A percentile compares a stretch with the other conserved stretches of the same genome.
phyloP scores from a whole-genome alignment of 2,329 filamentous ascomycete species.

The Coniochaeta sp. region DNA sequence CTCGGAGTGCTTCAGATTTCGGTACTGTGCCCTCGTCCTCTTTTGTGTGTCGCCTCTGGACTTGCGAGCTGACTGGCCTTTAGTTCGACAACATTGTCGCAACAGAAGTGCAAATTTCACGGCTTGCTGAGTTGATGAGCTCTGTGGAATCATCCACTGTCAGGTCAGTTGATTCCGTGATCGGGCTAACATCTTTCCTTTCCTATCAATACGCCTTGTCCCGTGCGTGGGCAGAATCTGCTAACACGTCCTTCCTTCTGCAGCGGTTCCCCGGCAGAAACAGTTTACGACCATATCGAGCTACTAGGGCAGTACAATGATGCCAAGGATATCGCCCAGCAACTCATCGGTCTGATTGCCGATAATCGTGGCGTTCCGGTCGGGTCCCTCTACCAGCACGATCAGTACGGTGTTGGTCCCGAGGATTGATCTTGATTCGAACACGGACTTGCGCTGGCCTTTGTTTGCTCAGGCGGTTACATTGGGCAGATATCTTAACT shows the following conservation, averaged over 20 bases:
- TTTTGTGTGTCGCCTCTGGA: no score
- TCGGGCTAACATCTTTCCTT: not conserved
- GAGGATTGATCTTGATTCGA: slow-evolving; percentile 13
- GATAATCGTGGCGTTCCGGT: slow-evolving; percentile 25
- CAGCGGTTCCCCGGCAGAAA: slow-evolving; percentile 15
- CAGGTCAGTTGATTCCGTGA: not conserved
- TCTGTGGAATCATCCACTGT: not conserved
- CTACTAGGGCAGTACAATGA: slow-evolving; percentile 29
- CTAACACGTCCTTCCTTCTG: not conserved
- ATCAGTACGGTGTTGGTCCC: slow-evolving; percentile 22
- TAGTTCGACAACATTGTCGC: not conserved
- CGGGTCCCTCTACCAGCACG: slow-evolving; percentile 20
- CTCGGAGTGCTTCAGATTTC: not conserved
- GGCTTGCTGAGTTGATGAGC: not conserved
- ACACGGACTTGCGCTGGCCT: not conserved
- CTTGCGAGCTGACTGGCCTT: no score
- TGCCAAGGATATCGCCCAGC: slow-evolving; percentile 28
- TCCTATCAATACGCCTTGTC: not conserved
- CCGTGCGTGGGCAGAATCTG: not conserved
- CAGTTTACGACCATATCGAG: slow-evolving; percentile 17
- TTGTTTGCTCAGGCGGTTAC: not conserved
- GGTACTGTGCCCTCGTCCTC: no score
- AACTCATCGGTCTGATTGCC: slow-evolving; percentile 29
- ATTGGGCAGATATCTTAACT: not conserved
- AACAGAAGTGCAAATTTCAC: not conserved